A percentile compares a stretch with the other conserved stretches of the same genome.
phyloP scores from a whole-genome alignment of 345 rosid genomes.

The Gossypium anomalum region DNA sequence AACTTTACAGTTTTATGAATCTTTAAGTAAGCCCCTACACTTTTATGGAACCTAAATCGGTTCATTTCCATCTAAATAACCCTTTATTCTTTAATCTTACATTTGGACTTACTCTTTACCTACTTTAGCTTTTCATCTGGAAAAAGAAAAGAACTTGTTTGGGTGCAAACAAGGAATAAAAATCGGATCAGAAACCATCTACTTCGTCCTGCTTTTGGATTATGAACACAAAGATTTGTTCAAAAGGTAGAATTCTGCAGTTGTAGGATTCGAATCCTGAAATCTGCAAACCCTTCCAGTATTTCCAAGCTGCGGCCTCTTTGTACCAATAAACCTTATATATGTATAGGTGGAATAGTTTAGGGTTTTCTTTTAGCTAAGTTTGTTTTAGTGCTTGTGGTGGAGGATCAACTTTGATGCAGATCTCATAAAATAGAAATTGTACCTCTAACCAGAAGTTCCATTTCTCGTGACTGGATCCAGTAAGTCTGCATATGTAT shows the following conservation, averaged over 20 bases:
- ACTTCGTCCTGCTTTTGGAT: no score
- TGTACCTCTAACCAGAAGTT: slow-evolving; percentile 88
- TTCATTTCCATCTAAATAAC: no score
- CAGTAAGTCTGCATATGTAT: slow-evolving; percentile 77
- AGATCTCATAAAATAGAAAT: not conserved
- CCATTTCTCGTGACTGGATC: slow-evolving; percentile 69
- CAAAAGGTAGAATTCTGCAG: not conserved
- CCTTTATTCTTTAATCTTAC: no score
- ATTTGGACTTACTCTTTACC: no score
- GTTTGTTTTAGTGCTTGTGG: not conserved
- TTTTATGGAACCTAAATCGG: no score
- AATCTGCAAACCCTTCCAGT: no score
- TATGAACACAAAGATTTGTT: not conserved
- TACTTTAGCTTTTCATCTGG: not conserved
- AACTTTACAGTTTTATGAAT: no score
- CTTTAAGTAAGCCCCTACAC: no score
- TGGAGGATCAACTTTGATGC: not conserved
- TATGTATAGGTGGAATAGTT: not conserved
- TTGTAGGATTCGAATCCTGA: no score
- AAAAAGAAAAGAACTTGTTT: not conserved
- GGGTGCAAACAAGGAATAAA: not conserved
- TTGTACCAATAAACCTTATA: no score
- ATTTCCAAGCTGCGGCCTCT: no score
- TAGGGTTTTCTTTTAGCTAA: not conserved
- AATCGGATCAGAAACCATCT: not conserved